Base-by-base conservation (phyloP, 495 filamentous ascomycete genomes). In the Glarea lozoyensis region DNA sequence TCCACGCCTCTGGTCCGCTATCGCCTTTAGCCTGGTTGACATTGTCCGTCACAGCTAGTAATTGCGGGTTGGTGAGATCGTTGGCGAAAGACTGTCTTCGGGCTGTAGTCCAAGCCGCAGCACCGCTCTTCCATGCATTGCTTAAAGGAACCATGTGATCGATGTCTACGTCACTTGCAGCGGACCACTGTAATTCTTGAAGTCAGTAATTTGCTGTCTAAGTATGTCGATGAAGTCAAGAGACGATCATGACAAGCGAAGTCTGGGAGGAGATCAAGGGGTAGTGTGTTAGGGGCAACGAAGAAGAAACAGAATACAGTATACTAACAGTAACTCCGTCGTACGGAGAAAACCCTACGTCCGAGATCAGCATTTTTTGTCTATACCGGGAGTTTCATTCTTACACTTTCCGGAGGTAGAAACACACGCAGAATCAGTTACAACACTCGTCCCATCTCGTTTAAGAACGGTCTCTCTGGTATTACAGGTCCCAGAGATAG, bases 61-160 rank as follows among this genome's bases (percentile, higher is more conserved):
- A 68, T 63, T 87, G 82, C 0, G 84, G 84, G 27, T 76, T 70
- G 0, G 57, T 65, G 30, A 87, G 57, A 57, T 87, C 84, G 60
- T 88, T 88, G 37, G 84, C 84, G 52, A 83, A 86, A 1, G 66
- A 53, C 47, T 78, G 63, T 35, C 84, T 76, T 49, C 70, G 66
- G 19, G 64, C 50, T 0, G 80, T 79, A 0, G 83, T 82, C 83
- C 75, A 79, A 7, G 56, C 39, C 17, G 54, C 61, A 4, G 74
- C 73, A 32, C 73, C 73, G 4, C 69, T 73, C 61, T 75, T 17
- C 17, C 35, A 37, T 6, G 83, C 81, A 55, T 85, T 81, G 51
- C 75, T 76, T 32, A 88, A 53, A 0, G 83, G 82, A 12, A 88
- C 81, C 56, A 88, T 63, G 58, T 88, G 83, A 53, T 88, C 83